phyloP scores from a whole-genome alignment of 163 green algal species.

The Picocystis sp. region DNA sequence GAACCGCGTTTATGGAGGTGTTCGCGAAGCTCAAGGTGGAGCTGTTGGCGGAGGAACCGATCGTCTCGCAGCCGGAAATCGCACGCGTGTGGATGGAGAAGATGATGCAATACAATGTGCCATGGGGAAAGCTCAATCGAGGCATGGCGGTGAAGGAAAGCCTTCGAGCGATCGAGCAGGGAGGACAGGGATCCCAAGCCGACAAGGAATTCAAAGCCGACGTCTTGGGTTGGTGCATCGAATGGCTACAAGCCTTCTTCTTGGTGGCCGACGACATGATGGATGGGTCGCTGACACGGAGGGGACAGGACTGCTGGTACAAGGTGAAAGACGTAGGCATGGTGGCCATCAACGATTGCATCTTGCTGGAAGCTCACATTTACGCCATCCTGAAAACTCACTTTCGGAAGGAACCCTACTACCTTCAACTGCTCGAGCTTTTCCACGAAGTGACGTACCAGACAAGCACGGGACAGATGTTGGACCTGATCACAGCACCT shows the following conservation, averaged over 20 bases:
- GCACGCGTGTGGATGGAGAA: constrained; percentile 19
- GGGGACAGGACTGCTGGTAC: constrained; percentile 97
- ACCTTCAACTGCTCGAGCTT: constrained; percentile 74
- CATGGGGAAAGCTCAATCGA: constrained; percentile 86
- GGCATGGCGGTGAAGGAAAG: constrained; percentile 86
- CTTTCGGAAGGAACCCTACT: constrained; percentile 36
- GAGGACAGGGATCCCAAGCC: constrained; percentile 17
- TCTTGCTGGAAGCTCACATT: constrained; percentile 88
- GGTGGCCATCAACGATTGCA: constrained; percentile 94
- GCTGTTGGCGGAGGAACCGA: constrained; percentile 43
- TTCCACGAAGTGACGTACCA: constrained; percentile 96
- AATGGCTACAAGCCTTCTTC: constrained; percentile 95
- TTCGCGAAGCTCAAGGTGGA: constrained; percentile 55
- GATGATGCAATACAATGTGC: constrained; percentile 91
- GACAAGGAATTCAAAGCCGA: constrained; percentile 63
- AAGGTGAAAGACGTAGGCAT: constrained; percentile 70
- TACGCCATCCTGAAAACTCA: constrained; percentile 76
- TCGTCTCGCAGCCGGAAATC: constrained; percentile 35
- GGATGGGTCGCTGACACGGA: constrained; percentile 83
- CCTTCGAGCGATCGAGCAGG: constrained; percentile 9
- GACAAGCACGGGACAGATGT: constrained; percentile 83
- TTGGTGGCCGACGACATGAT: constrained; percentile 99
- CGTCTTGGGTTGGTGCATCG: constrained; percentile 89
- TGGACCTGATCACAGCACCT: constrained; percentile 87
- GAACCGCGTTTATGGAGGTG: constrained; percentile 39